Evolutionary conservation across 805 yeast species (phyloP), one percentile per base, ranked within the genome.

Genomic region (Yamadazyma olivae): DNA sequence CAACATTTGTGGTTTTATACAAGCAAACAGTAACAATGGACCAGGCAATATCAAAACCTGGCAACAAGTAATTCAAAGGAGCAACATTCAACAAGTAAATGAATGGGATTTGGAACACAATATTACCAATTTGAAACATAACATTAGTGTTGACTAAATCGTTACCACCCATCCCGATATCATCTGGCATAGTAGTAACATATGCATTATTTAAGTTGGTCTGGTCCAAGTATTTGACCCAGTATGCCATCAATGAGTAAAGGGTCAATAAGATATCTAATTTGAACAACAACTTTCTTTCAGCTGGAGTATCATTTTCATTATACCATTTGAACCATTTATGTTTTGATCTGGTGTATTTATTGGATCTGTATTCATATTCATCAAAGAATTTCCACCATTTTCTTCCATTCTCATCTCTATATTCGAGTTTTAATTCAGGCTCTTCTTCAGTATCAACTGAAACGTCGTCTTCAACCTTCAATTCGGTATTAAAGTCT

Each of bases 161-260:
- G 49, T 80, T 77, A 9, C 84, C 85, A 36, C 65, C 49, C 72
- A 83, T 71, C 4, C 66, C 64, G 24, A 81, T 58, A 30, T 66
- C 79, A 45, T 72, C 78, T 40, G 70, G 57, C 75, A 83, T 67
- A 15, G 85, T 83, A 13, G 80, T 71, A 27, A 77, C 79, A 48
- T 80, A 82, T 1, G 88, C 88, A 49, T 81, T 79, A 41, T 70
- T 71, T 38, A 77, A 60, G 54, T 81, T 83, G 30, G 75, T 64
- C 38, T 70, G 71, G 50, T 83, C 88, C 32, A 83, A 59, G 36
- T 77, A 75, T 52, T 81, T 81, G 36, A 81, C 75, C 83, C 84
- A 83, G 54, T 81, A 81, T 1, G 76, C 49, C 48, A 56, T 46
- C 38, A 63, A 44, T 6, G 66, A 56, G 38, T 60, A 63, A 23